phyloP scores from a whole-genome alignment of 2,329 filamentous ascomycete species.

The Neonectria faginata region DNA sequence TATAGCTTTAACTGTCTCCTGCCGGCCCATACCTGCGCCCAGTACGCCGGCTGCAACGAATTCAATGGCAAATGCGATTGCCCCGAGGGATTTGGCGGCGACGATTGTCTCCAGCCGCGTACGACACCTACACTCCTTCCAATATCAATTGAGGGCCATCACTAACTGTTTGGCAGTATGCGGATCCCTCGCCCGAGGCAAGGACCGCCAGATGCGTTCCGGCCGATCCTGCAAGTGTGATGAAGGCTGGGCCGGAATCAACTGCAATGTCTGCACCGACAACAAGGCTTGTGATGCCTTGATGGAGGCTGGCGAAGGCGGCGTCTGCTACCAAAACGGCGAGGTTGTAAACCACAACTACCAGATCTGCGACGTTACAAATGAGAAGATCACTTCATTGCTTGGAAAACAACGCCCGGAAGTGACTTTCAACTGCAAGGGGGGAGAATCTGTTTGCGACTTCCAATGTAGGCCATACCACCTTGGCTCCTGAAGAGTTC shows the following conservation, averaged over 20 bases:
- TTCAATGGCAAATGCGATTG: constrained; percentile 94
- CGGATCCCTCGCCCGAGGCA: constrained; percentile 85
- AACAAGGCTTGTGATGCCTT: constrained; percentile 87
- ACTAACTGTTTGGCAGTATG: constrained; percentile 68
- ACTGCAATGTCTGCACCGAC: constrained; percentile 94
- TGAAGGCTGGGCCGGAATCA: constrained; percentile 95
- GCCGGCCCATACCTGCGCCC: constrained; percentile 89
- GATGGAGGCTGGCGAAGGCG: constrained; percentile 84
- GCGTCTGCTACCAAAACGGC: constrained; percentile 92
- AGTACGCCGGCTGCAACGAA: constrained; percentile 89
- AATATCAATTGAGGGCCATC: not conserved
- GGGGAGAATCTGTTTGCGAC: constrained; percentile 80
- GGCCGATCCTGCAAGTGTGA: constrained; percentile 84
- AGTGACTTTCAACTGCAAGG: constrained; percentile 93
- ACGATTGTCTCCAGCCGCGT: constrained; percentile 90
- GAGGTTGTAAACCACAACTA: constrained; percentile 94
- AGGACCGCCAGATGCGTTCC: constrained; percentile 79
- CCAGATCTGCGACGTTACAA: constrained; percentile 98
- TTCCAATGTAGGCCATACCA: constrained; percentile 82
- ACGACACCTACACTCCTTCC: constrained; percentile 44
- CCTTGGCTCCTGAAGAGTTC: not conserved
- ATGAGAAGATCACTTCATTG: constrained; percentile 89
- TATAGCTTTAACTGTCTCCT: constrained; percentile 96
- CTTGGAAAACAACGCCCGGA: constrained; percentile 88
- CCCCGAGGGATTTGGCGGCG: constrained; percentile 90